These are phyloP conservation scores for Pyrenopolyporus hunteri DNA, from an alignment of 495 filamentous ascomycete species.

Conservation along the genomic window DNA sequence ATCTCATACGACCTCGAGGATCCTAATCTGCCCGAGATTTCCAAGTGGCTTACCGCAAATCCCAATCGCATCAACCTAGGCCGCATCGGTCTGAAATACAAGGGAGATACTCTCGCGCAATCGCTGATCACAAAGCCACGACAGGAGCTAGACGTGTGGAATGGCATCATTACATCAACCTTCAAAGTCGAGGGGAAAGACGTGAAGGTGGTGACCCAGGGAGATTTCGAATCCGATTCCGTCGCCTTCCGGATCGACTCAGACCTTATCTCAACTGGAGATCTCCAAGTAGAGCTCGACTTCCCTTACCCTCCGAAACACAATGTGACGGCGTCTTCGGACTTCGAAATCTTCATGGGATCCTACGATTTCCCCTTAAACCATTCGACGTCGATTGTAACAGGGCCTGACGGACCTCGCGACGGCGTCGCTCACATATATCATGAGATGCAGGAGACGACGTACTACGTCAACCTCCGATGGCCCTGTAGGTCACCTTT, in stretches of 20 bases:
- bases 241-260: constrained; percentile 47
- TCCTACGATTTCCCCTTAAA: constrained; percentile 41
- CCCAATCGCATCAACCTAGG: constrained; percentile 54
- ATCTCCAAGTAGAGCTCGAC: constrained; percentile 47
- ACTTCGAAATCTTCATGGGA: constrained; percentile 45
- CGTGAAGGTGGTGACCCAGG: constrained; percentile 44
- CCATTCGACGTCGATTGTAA: constrained; percentile 33
- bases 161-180: constrained; percentile 43
- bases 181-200: constrained; percentile 41
- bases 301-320: constrained; percentile 49
- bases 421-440: constrained; percentile 38
- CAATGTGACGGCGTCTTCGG: constrained; percentile 31
- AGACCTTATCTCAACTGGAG: constrained; percentile 35
- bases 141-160: constrained; percentile 48
- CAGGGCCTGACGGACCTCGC: constrained; percentile 5
- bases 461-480: constrained; percentile 45
- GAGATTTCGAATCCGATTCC: constrained; percentile 45
- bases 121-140: constrained; percentile 28
- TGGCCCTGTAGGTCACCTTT: constrained; percentile 43
- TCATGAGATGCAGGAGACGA: constrained; percentile 46
- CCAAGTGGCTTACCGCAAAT: constrained; percentile 51
- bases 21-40: constrained; percentile 44
- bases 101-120: constrained; percentile 40
- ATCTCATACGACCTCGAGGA: constrained; percentile 52
- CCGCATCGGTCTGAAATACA: constrained; percentile 53